Evolutionary conservation across 2,329 filamentous ascomycete genomes (phyloP).

Genomic region (Penicillium sp.): DNA sequence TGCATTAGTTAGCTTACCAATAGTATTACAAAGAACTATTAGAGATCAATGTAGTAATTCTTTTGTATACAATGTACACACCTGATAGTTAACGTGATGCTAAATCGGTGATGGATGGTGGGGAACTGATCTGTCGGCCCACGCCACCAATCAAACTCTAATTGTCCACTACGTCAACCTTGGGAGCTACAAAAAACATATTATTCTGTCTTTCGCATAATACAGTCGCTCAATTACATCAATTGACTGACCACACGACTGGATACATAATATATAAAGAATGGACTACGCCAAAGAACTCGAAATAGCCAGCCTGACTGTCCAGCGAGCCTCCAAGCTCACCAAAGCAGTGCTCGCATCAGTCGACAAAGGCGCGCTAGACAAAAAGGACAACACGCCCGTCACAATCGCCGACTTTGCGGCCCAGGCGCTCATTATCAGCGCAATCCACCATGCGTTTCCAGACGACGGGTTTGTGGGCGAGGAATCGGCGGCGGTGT

Average conservation of each 20-base stretch:
- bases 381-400: slow-evolving; percentile 57
- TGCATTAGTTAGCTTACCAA: not conserved
- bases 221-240: too few relatives aligned
- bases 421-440: slow-evolving; percentile 59
- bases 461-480: slow-evolving; percentile 58
- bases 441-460: slow-evolving; percentile 51
- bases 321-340: slow-evolving; percentile 54
- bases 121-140: not conserved
- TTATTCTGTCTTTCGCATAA: too few relatives aligned
- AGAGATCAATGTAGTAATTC: not conserved
- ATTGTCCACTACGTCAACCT: not conserved
- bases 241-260: not conserved
- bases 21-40: not conserved
- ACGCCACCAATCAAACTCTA: not conserved
- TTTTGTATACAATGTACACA: not conserved
- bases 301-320: slow-evolving; percentile 40
- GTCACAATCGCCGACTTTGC: slow-evolving; percentile 64
- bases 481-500: slow-evolving; percentile 55
- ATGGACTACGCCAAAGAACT: slow-evolving; percentile 33
- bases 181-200: not conserved
- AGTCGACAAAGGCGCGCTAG: slow-evolving; percentile 49
- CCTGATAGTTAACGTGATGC: not conserved
- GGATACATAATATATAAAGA: not conserved
- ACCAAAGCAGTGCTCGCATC: slow-evolving; percentile 53
- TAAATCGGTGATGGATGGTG: too few relatives aligned